These are phyloP conservation scores for Populus hybrid DNA, from an alignment of 441 rosid genomes.

Conservation along the genomic window DNA sequence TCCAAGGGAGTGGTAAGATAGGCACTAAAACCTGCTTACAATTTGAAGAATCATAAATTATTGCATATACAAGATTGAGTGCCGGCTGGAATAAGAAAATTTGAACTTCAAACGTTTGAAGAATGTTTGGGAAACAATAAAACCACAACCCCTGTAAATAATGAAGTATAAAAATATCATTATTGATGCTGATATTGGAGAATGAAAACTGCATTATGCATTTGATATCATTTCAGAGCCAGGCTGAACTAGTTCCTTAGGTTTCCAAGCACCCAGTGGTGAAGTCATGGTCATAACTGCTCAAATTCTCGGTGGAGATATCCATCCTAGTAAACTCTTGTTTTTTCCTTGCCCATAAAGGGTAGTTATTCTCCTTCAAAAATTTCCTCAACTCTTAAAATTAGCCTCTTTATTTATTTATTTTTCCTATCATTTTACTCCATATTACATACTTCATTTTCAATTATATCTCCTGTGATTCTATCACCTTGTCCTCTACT, in stretches of 20 bases:
- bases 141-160: not conserved
- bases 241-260: too few relatives aligned
- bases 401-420: not conserved
- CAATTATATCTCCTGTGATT: not conserved
- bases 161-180: not conserved
- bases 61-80: not conserved
- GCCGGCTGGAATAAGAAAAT: not conserved
- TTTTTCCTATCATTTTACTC: not conserved
- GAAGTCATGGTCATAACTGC: not conserved
- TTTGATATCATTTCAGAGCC: not conserved
- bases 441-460: not conserved
- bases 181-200: not conserved
- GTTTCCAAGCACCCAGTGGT: not conserved
- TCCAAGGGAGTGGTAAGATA: constrained; percentile 90
- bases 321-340: not conserved
- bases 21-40: constrained; percentile 67
- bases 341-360: not conserved
- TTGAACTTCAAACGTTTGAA: not conserved
- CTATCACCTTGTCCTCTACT: not conserved
- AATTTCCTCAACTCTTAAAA: not conserved
- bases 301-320: not conserved
- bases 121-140: not conserved
- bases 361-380: not conserved
- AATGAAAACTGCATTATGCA: not conserved
- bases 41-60: not conserved